Evolutionary conservation across 768 basidiomycete species (phyloP).

Genomic region (Tricholoma sp.): DNA sequence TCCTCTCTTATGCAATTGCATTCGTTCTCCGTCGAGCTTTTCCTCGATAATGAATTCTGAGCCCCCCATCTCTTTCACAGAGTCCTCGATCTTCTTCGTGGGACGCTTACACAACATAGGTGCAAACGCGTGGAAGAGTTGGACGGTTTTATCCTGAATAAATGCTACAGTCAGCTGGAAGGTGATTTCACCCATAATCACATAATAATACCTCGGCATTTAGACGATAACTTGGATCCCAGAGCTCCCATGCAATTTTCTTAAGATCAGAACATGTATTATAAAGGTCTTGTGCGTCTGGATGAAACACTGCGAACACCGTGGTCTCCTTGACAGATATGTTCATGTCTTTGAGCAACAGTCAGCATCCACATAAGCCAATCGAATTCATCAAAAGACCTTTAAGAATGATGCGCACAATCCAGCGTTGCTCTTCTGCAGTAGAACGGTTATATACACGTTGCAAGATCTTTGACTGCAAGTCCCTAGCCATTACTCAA

Average conservation of each 20-base stretch:
- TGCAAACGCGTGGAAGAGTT: slow-evolving; percentile 80
- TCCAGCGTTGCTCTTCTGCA: slow-evolving; percentile 89
- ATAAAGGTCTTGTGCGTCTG: slow-evolving; percentile 89
- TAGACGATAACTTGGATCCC: slow-evolving; percentile 66
- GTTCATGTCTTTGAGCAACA: slow-evolving; percentile 60
- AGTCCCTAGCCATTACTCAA: slow-evolving; percentile 45
- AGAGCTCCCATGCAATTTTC: slow-evolving; percentile 86
- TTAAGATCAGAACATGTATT: slow-evolving; percentile 97
- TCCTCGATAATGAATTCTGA: slow-evolving; percentile 88
- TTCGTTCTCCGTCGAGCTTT: slow-evolving; percentile 95
- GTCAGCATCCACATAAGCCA: neutral
- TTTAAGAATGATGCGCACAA: slow-evolving; percentile 93
- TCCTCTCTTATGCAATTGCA: slow-evolving; percentile 91
- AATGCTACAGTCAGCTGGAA: neutral
- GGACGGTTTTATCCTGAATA: slow-evolving; percentile 73
- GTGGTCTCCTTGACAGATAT: slow-evolving; percentile 95
- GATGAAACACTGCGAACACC: slow-evolving; percentile 87
- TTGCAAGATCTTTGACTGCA: slow-evolving; percentile 71
- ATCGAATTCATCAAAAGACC: slow-evolving; percentile 39
- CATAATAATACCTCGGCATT: slow-evolving; percentile 47
- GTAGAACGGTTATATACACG: slow-evolving; percentile 76
- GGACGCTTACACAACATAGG: slow-evolving; percentile 96
- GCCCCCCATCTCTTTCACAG: slow-evolving; percentile 79
- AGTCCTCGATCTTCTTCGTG: slow-evolving; percentile 72
- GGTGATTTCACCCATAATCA: neutral